These are phyloP conservation scores for Lentithecium fluviatile DNA, from an alignment of 495 filamentous ascomycete genomes.

Conservation along the genomic window DNA sequence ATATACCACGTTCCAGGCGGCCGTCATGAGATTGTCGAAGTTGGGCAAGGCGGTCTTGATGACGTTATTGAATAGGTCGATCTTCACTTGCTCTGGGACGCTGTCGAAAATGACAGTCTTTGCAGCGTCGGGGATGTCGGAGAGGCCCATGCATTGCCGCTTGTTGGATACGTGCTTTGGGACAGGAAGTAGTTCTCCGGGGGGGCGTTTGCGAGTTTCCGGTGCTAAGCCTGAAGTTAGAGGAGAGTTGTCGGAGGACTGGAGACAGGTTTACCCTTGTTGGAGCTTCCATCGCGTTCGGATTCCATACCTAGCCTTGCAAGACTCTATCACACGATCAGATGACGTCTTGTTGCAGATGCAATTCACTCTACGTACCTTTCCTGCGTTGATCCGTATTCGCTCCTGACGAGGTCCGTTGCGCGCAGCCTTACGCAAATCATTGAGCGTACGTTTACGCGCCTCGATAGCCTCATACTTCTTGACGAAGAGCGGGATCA, in stretches of 20 bases:
- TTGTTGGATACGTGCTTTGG: slow-evolving; percentile 16
- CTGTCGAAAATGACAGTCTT: slow-evolving; percentile 10
- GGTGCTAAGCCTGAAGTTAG: neutral
- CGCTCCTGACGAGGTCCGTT: neutral
- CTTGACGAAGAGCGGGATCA: neutral
- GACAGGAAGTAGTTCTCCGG: slow-evolving; percentile 5
- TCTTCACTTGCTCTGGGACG: slow-evolving; percentile 15
- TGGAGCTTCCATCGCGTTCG: neutral
- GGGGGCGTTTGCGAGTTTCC: neutral
- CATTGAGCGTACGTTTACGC: slow-evolving; percentile 8
- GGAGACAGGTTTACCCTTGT: neutral
- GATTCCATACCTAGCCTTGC: neutral
- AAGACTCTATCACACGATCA: neutral
- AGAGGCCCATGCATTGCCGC: slow-evolving; percentile 9
- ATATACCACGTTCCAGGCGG: slow-evolving; percentile 20
- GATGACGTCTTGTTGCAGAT: neutral
- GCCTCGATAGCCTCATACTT: slow-evolving; percentile 11
- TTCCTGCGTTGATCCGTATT: neutral
- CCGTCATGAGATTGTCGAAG: slow-evolving; percentile 23
- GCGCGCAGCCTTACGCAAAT: neutral
- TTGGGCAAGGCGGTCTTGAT: slow-evolving; percentile 10
- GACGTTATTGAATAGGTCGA: slow-evolving; percentile 13
- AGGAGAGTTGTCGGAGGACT: neutral
- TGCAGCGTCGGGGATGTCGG: slow-evolving; percentile 1
- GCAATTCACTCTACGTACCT: neutral